These are phyloP conservation scores for Aphanomyces astaci DNA, from an alignment of 352 stramenopile genomes.

Conservation along the genomic window DNA sequence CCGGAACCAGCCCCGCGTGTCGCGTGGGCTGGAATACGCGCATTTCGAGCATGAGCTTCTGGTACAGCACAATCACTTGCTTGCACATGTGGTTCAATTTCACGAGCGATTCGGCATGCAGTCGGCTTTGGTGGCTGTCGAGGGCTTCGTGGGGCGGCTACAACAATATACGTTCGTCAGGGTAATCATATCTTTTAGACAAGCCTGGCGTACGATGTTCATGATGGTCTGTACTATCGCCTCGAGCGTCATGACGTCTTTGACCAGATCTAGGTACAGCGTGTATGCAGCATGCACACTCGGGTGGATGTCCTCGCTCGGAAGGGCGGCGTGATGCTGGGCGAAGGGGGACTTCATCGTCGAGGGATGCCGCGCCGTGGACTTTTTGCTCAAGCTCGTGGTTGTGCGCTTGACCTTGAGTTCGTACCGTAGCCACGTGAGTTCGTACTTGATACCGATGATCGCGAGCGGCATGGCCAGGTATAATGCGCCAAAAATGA, in stretches of 20 bases:
- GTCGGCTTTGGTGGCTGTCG: background rate
- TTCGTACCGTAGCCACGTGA: constrained; percentile 47
- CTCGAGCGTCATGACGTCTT: background rate
- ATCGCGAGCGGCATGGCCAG: constrained; percentile 72
- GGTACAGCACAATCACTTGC: background rate
- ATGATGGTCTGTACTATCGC: background rate
- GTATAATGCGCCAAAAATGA: constrained; percentile 73
- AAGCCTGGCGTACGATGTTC: background rate
- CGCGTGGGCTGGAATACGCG: background rate
- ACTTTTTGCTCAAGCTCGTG: background rate
- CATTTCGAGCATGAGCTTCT: background rate
- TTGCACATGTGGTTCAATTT: background rate
- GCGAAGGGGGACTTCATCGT: background rate
- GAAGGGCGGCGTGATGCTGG: background rate
- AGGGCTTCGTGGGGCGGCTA: background rate
- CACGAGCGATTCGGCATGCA: background rate
- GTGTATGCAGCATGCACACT: background rate
- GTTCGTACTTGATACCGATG: constrained; percentile 69
- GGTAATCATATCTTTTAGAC: background rate
- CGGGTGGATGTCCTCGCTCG: background rate
- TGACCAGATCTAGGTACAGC: background rate
- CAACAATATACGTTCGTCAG: background rate
- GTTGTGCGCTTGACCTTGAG: background rate
- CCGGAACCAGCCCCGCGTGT: background rate
- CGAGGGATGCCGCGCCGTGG: background rate